A percentile compares a stretch with the other conserved stretches of the same genome.
Conservation (phyloP, 306 rosid genomes). For the Glycyrrhiza uralensis region DNA sequence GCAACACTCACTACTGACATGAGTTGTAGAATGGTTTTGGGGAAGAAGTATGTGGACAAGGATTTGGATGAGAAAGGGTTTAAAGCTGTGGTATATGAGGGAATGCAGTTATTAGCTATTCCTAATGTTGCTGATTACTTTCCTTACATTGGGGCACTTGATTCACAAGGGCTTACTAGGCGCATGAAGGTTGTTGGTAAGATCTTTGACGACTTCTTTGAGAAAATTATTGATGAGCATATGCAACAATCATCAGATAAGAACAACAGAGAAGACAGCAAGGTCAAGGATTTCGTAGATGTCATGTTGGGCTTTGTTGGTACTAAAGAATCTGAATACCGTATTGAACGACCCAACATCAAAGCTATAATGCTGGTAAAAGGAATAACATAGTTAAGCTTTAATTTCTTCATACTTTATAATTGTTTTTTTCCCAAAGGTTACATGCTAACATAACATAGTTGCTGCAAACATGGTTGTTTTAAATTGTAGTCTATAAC, state of each 20-base stretch:
- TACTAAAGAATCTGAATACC: constrained; percentile 41
- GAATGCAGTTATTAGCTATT: constrained; percentile 23
- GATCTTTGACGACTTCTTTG: constrained; percentile 48
- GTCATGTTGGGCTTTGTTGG: constrained; percentile 48
- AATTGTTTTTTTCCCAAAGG: neutral
- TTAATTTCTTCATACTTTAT: neutral
- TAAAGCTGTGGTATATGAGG: constrained; percentile 41
- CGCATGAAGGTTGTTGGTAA: constrained; percentile 42
- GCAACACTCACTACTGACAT: constrained; percentile 27
- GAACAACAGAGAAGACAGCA: constrained; percentile 8
- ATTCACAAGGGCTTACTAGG: constrained; percentile 50
- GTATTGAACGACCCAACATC: constrained; percentile 42
- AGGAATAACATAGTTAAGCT: neutral
- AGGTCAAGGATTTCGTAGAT: constrained; percentile 57
- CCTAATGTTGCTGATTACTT: constrained; percentile 49
- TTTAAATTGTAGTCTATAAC: too few species aligned
- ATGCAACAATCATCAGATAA: too few species aligned
- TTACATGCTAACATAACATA: neutral
- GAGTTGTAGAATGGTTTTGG: constrained; percentile 50
- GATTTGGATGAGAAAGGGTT: constrained; percentile 50
- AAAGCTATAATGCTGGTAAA: constrained; percentile 53
- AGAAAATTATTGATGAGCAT: constrained; percentile 56
- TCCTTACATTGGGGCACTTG: constrained; percentile 46
- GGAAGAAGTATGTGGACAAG: constrained; percentile 49
- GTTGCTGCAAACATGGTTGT: too few species aligned